phyloP scores from a whole-genome alignment of 2,329 filamentous ascomycete genomes.

The Penicillium nordicum region DNA sequence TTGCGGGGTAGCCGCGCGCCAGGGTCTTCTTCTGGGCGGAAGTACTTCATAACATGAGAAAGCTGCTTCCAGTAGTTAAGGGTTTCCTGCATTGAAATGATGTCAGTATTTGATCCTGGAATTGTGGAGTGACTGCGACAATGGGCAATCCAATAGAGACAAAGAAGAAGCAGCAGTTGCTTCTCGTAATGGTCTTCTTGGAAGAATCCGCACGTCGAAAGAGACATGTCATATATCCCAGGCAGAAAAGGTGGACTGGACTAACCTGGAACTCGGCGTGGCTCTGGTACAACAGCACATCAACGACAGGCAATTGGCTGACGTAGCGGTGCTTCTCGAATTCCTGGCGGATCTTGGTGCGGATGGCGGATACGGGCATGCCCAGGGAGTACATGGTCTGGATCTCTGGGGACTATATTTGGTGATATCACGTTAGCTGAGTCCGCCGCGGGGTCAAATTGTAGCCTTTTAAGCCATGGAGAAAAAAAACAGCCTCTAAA shows the following conservation, averaged over 20 bases:
- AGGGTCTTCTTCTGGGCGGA: slow-evolving; percentile 80
- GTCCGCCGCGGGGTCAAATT: not conserved
- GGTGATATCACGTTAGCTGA: slow-evolving; percentile 10
- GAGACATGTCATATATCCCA: not conserved
- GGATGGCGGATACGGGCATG: slow-evolving; percentile 79
- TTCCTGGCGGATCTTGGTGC: slow-evolving; percentile 92
- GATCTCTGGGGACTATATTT: slow-evolving; percentile 80
- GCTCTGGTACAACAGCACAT: slow-evolving; percentile 86
- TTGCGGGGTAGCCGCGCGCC: slow-evolving; percentile 73
- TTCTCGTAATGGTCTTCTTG: not conserved
- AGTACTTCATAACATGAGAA: slow-evolving; percentile 94
- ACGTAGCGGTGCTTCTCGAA: slow-evolving; percentile 95
- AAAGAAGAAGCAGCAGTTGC: not conserved
- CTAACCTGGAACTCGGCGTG: slow-evolving; percentile 89
- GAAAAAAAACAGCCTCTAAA: not conserved
- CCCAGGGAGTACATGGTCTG: slow-evolving; percentile 95
- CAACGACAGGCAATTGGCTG: slow-evolving; percentile 80
- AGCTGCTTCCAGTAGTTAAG: slow-evolving; percentile 99
- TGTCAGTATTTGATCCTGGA: not conserved
- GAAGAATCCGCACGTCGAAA: not conserved
- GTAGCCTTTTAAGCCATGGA: not conserved
- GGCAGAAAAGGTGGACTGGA: not conserved
- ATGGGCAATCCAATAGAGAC: not conserved
- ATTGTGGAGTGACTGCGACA: not conserved
- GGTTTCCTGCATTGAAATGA: slow-evolving; percentile 66